Percentiles rank a stretch among this genome's conserved stretches.
Evolutionary conservation across 257 asterid genomes (phyloP).

Genomic region (Thymus quinquecostatus): DNA sequence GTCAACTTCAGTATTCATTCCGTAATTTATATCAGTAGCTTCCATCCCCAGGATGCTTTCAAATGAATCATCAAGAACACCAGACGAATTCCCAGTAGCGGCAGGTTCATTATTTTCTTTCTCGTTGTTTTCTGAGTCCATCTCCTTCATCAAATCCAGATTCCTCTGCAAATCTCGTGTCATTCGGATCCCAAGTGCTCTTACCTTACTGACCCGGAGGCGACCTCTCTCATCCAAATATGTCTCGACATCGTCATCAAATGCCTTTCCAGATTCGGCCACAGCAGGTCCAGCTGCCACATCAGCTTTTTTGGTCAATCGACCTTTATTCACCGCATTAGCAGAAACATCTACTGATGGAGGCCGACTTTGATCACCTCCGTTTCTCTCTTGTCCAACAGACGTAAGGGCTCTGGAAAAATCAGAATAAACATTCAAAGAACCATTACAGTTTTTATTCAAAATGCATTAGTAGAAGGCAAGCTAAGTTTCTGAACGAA

Average conservation of each 20-base stretch:
- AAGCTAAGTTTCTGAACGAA: conserved; percentile 15
- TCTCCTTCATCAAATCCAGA: conserved; percentile 88
- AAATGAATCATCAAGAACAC: conserved; percentile 36
- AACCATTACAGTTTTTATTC: conserved; percentile 3
- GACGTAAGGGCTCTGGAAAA: conserved; percentile 69
- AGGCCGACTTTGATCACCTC: conserved; percentile 45
- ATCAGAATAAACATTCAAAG: conserved; percentile 15
- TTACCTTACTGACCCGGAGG: conserved; percentile 73
- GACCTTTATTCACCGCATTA: conserved; percentile 34
- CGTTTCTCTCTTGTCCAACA: conserved; percentile 58
- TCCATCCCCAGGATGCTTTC: conserved; percentile 35
- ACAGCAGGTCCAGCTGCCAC: conserved; percentile 43
- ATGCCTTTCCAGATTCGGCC: conserved; percentile 50
- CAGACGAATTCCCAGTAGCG: conserved; percentile 29
- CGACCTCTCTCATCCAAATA: conserved; percentile 92
- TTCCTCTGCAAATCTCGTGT: conserved; percentile 96
- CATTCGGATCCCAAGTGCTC: conserved; percentile 96
- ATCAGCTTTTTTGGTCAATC: conserved; percentile 38
- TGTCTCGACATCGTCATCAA: conserved; percentile 76
- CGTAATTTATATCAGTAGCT: conserved; percentile 36
- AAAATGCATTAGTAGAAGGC: neutral
- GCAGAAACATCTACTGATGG: conserved; percentile 38
- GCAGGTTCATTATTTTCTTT: conserved; percentile 30
- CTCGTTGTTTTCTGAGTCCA: conserved; percentile 43
- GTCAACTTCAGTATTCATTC: conserved; percentile 35